Percentiles rank a stretch among this genome's conserved stretches.
Evolutionary conservation across 306 rosid genomes (phyloP).

Genomic region (Cicer yamashitae): DNA sequence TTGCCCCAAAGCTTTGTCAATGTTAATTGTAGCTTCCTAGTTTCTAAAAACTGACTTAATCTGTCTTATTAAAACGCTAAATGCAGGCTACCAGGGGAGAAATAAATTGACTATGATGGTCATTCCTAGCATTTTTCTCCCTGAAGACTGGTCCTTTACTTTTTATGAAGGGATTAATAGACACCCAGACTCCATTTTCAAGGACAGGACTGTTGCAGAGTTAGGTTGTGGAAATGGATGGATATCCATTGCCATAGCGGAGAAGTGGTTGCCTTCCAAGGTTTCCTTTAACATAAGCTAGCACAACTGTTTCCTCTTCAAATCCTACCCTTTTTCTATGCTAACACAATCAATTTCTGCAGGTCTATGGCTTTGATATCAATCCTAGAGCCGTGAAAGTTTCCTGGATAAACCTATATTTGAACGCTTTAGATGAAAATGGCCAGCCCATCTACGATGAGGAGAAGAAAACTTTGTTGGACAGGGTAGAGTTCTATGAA

Average conservation of each 20-base stretch:
- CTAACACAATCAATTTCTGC: slow-evolving; percentile 32
- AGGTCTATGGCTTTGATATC: slow-evolving; percentile 97
- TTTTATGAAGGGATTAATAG: slow-evolving; percentile 92
- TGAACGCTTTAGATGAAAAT: slow-evolving; percentile 83
- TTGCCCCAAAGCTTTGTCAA: not conserved
- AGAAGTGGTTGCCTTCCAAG: slow-evolving; percentile 91
- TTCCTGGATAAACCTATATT: slow-evolving; percentile 89
- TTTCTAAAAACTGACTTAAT: slow-evolving; percentile 3
- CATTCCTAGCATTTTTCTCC: slow-evolving; percentile 92
- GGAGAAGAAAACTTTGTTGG: slow-evolving; percentile 85
- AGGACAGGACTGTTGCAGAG: slow-evolving; percentile 81
- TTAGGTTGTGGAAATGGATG: slow-evolving; percentile 99
- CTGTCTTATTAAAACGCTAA: not conserved
- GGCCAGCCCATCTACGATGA: slow-evolving; percentile 78
- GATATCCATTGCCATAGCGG: slow-evolving; percentile 97
- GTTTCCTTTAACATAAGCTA: slow-evolving; percentile 47
- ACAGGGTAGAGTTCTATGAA: slow-evolving; percentile 93
- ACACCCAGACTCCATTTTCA: slow-evolving; percentile 83
- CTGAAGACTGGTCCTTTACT: slow-evolving; percentile 97
- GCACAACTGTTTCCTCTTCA: not conserved
- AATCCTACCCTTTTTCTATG: not conserved
- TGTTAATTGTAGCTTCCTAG: not conserved
- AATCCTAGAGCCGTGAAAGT: slow-evolving; percentile 91
- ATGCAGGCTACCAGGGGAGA: slow-evolving; percentile 79
- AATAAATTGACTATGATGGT: slow-evolving; percentile 91